Evolutionary conservation across 176 grass and related monocot species (phyloP).

Genomic region (Aegilops sharonensis): DNA sequence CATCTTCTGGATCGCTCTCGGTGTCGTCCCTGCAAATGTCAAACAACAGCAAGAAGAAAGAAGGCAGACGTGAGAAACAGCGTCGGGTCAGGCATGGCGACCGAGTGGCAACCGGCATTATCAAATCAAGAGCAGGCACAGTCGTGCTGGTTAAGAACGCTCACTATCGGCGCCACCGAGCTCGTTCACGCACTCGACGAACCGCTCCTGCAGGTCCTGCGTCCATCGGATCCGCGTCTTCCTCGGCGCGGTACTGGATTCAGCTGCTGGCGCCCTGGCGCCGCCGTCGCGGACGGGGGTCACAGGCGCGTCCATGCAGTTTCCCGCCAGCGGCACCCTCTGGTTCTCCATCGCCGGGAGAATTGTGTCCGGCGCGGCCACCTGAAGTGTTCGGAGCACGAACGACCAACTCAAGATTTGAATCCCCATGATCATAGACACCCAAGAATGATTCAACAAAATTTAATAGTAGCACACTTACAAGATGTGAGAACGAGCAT

Average conservation of each 20-base stretch:
- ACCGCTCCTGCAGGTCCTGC: constrained; percentile 75
- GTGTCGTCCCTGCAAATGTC: constrained; percentile 61
- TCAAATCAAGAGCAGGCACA: no score
- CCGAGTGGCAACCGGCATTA: no score
- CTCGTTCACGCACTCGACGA: constrained; percentile 69
- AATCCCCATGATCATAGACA: no score
- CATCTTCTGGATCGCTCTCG: constrained; percentile 72
- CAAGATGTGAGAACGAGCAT: no score
- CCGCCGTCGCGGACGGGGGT: neutral
- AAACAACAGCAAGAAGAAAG: constrained; percentile 4
- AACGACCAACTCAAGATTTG: no score
- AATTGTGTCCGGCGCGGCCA: neutral
- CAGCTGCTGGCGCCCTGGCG: neutral
- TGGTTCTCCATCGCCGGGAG: constrained; percentile 19
- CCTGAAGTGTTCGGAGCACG: no score
- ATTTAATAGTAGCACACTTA: no score
- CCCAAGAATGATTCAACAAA: no score
- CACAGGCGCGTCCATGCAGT: neutral
- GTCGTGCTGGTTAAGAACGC: neutral
- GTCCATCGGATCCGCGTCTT: constrained; percentile 89
- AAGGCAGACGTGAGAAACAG: neutral
- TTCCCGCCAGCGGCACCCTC: neutral
- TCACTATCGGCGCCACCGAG: constrained; percentile 83
- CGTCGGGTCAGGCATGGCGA: neutral
- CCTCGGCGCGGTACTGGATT: constrained; percentile 18